Percentiles rank a stretch among this genome's conserved stretches.
These are phyloP conservation scores for Solioccasus polychromus DNA, from an alignment of 768 basidiomycete genomes.

Conservation along the genomic window DNA sequence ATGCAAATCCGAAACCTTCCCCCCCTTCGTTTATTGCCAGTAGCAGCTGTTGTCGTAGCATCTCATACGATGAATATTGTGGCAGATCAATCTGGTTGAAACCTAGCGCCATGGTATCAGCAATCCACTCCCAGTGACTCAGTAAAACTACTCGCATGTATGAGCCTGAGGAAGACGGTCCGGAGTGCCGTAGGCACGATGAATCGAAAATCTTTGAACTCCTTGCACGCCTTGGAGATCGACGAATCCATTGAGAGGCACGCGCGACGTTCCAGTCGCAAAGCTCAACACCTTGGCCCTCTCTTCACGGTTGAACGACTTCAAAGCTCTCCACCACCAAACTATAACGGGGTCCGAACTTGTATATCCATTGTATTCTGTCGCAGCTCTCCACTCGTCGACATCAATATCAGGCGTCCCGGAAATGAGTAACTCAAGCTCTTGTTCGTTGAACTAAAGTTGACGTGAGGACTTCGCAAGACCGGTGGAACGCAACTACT, in stretches of 20 bases:
- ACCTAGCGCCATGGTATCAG: constrained; percentile 43
- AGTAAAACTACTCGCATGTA: constrained; percentile 58
- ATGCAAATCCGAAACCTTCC: constrained; percentile 90
- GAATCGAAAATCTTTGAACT: constrained; percentile 92
- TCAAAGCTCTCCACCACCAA: constrained; percentile 99
- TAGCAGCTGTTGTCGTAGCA: constrained; percentile 85
- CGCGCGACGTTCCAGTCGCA: constrained; percentile 89
- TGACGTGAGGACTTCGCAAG: constrained; percentile 4
- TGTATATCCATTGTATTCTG: constrained; percentile 85
- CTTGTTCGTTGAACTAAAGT: constrained; percentile 86
- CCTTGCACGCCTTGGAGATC: constrained; percentile 96
- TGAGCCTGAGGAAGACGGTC: constrained; percentile 87
- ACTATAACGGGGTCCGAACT: constrained; percentile 93
- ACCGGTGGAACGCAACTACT: constrained; percentile 27
- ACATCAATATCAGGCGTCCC: constrained; percentile 99
- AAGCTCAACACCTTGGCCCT: constrained; percentile 96
- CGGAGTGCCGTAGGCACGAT: constrained; percentile 85
- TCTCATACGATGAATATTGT: constrained; percentile 94
- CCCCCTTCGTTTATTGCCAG: constrained; percentile 95
- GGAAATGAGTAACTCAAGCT: constrained; percentile 90
- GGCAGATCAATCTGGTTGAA: constrained; percentile 96
- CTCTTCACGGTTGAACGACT: constrained; percentile 96
- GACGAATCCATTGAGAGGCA: constrained; percentile 91
- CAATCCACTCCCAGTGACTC: constrained; percentile 3
- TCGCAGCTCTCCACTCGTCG: constrained; percentile 93